Evolutionary conservation across 192 early-diverging fungal genomes (phyloP).

Genomic region (Coemansia sp.): DNA sequence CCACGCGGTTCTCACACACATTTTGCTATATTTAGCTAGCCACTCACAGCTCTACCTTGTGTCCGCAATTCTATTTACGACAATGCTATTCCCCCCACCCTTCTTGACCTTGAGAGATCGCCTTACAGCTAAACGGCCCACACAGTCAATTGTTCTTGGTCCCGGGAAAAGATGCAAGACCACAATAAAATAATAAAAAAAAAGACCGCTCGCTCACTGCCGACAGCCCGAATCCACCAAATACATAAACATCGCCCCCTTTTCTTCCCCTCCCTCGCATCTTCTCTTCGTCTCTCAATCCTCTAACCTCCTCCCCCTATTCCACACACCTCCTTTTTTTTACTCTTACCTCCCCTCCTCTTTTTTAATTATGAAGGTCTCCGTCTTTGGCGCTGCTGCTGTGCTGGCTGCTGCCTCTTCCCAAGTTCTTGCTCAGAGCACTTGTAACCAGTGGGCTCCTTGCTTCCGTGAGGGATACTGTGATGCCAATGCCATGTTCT

Average conservation of each 20-base stretch:
- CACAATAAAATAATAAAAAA: not conserved
- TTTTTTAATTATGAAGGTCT: constrained; percentile 19
- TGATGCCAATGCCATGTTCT: constrained; percentile 47
- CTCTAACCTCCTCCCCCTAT: not conserved
- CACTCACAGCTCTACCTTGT: not conserved
- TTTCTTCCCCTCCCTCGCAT: not conserved
- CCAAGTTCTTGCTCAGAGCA: constrained; percentile 34
- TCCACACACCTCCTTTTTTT: not conserved
- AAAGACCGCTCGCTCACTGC: not conserved
- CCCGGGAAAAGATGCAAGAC: not conserved
- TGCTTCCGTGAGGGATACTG: constrained; percentile 60
- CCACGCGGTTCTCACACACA: not conserved
- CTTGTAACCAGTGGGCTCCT: constrained; percentile 42
- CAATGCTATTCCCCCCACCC: not conserved
- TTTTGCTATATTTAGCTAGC: not conserved
- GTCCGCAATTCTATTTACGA: not conserved
- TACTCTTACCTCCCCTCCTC: not conserved
- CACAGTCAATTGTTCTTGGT: not conserved
- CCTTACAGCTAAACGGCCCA: constrained; percentile 2
- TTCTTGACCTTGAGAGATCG: not conserved
- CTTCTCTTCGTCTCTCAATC: not conserved
- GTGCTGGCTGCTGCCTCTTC: constrained; percentile 27
- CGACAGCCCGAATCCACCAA: not conserved
- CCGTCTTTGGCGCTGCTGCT: constrained; percentile 17
- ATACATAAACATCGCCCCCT: not conserved